phyloP scores from a whole-genome alignment of 768 basidiomycete genomes.

The Boletus sp. region DNA sequence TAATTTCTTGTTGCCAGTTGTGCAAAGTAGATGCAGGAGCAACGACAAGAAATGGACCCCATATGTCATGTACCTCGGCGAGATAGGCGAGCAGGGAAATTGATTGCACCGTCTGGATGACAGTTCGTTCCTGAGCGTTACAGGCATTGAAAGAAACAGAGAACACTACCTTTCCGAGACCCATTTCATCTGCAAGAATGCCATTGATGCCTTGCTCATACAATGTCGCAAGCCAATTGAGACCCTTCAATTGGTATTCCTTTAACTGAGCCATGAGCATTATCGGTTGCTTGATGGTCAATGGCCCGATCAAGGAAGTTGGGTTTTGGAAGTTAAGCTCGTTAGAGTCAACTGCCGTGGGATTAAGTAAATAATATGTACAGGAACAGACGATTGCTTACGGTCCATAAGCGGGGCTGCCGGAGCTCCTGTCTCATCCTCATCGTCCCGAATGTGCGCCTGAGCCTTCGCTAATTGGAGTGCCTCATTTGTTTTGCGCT shows the following conservation, averaged over 20 bases:
- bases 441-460: conserved; percentile 39
- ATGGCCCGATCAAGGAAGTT: conserved; percentile 76
- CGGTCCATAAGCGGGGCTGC: conserved; percentile 64
- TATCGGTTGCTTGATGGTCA: conserved; percentile 87
- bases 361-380: conserved; percentile 1
- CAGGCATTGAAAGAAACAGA: conserved; percentile 7
- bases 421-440: conserved; percentile 36
- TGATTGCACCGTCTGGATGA: conserved; percentile 85
- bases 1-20: conserved; percentile 99
- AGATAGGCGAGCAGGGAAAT: conserved; percentile 95
- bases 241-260: conserved; percentile 96
- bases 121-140: background rate
- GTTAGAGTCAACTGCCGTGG: conserved; percentile 76
- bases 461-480: conserved; percentile 60
- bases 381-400: conserved; percentile 36
- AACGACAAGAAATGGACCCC: conserved; percentile 98
- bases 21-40: conserved; percentile 96
- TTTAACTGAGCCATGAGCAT: conserved; percentile 97
- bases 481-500: conserved; percentile 79
- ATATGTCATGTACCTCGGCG: conserved; percentile 95
- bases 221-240: conserved; percentile 96
- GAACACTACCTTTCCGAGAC: conserved; percentile 71
- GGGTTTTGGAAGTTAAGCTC: conserved; percentile 99
- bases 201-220: conserved; percentile 99
- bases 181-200: conserved; percentile 99